Percentiles rank a stretch among this genome's conserved stretches.
Evolutionary conservation across 2,329 filamentous ascomycete genomes (phyloP).

Genomic region (Penicillium aurantiogriseum): DNA sequence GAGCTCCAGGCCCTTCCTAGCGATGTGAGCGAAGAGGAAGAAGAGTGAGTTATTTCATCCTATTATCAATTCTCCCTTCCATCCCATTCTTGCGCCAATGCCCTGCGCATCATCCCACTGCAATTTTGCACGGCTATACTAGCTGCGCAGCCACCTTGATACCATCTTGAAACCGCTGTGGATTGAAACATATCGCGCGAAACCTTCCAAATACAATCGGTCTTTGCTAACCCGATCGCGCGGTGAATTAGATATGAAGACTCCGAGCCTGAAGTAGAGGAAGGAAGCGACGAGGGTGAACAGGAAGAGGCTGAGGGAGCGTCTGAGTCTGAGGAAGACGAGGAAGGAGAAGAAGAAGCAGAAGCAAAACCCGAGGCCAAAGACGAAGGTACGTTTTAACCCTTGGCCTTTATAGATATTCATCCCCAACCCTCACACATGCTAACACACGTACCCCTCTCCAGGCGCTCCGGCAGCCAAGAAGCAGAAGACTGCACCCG

Average conservation of each 20-base stretch:
- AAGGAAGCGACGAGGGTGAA: conserved; percentile 32
- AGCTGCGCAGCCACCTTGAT: conserved; percentile 7
- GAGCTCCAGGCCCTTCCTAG: conserved; percentile 51
- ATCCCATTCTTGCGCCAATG: conserved; percentile 1
- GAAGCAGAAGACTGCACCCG: conserved; percentile 33
- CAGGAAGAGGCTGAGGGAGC: conserved; percentile 33
- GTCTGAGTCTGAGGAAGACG: conserved; percentile 26
- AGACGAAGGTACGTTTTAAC: conserved; percentile 21
- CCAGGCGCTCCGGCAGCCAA: conserved; percentile 30
- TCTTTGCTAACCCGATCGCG: conserved; percentile 5
- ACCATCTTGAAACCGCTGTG: background rate
- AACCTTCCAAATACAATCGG: background rate
- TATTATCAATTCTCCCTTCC: background rate
- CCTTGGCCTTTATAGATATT: background rate
- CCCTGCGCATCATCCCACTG: background rate
- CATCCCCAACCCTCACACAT: background rate
- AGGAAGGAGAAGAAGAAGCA: conserved; percentile 26
- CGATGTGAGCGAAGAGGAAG: conserved; percentile 52
- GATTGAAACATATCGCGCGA: background rate
- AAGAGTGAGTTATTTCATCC: conserved; percentile 43
- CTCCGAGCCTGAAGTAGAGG: conserved; percentile 31
- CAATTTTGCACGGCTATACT: background rate
- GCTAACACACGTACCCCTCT: background rate
- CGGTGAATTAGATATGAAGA: conserved; percentile 35
- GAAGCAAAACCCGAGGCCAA: conserved; percentile 11